Evolutionary conservation across 805 yeast genomes (phyloP).

Genomic region (Candida qinlingensis): DNA sequence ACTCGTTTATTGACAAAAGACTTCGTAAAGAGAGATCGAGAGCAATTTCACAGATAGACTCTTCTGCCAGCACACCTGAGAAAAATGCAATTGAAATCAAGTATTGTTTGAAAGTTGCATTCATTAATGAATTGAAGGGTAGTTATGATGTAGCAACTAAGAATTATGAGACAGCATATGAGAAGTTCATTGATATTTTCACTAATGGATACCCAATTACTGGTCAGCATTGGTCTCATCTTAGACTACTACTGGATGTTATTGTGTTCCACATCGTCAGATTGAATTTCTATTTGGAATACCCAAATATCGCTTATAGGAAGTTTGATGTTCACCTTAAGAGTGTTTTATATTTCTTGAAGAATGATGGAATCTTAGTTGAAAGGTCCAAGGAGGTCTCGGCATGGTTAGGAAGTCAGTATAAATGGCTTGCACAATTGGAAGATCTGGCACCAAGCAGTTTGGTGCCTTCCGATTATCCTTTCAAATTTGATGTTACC

Average conservation of each 20-base stretch:
- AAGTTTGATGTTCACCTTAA: constrained; percentile 63
- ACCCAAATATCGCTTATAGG: constrained; percentile 51
- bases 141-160: constrained; percentile 45
- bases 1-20: constrained; percentile 34
- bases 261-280: constrained; percentile 59
- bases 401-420: constrained; percentile 61
- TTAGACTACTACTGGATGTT: constrained; percentile 51
- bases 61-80: neutral
- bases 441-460: constrained; percentile 41
- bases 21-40: constrained; percentile 34
- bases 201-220: constrained; percentile 25
- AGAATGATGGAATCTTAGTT: constrained; percentile 23
- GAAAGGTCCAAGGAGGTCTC: constrained; percentile 25
- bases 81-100: constrained; percentile 30
- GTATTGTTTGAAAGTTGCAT: constrained; percentile 46
- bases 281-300: constrained; percentile 52
- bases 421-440: constrained; percentile 59
- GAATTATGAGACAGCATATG: constrained; percentile 48
- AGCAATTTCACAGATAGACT: constrained; percentile 6
- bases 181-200: constrained; percentile 38
- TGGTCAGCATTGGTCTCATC: constrained; percentile 35
- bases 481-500: constrained; percentile 25
- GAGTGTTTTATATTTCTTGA: constrained; percentile 38
- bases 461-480: constrained; percentile 34
- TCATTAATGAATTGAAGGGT: constrained; percentile 43